Evolutionary conservation across 257 asterid genomes (phyloP).

Genomic region (Eucommia ulmoides): DNA sequence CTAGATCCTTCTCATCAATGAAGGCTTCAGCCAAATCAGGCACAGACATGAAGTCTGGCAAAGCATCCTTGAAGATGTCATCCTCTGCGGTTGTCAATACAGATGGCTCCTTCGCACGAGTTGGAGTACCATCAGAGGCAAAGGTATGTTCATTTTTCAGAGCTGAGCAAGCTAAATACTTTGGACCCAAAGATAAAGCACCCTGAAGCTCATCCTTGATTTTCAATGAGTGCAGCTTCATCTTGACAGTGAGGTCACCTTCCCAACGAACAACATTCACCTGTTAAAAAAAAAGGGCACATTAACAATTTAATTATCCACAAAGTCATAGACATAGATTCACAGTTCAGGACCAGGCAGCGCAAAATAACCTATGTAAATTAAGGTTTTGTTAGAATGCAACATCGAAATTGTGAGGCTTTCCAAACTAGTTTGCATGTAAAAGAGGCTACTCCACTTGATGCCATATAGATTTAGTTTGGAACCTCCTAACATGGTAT

Average conservation of each 20-base stretch:
- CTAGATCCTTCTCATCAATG: constrained; percentile 46
- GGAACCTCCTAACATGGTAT: too few relatives aligned
- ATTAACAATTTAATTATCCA: constrained; percentile 1
- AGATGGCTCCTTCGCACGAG: constrained; percentile 32
- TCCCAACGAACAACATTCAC: constrained; percentile 63
- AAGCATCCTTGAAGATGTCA: constrained; percentile 80
- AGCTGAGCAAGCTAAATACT: constrained; percentile 81
- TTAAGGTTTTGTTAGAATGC: too few relatives aligned
- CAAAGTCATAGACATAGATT: constrained; percentile 9
- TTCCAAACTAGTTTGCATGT: too few relatives aligned
- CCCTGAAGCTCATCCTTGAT: constrained; percentile 88
- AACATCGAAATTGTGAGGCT: too few relatives aligned
- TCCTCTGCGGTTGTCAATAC: constrained; percentile 50
- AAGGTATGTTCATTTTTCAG: constrained; percentile 34
- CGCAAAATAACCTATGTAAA: too few relatives aligned
- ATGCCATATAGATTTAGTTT: too few relatives aligned
- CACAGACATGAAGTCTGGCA: constrained; percentile 60
- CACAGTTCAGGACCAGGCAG: constrained; percentile 3
- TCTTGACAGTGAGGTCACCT: constrained; percentile 65
- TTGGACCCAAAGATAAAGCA: constrained; percentile 44
- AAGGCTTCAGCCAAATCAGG: constrained; percentile 55
- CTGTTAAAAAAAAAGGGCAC: constrained; percentile 31
- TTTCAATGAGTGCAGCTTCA: constrained; percentile 88
- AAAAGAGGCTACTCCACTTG: too few relatives aligned
- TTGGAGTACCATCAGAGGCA: constrained; percentile 31